Base-by-base conservation (phyloP, 768 basidiomycete genomes). In the Pisolithus albus region DNA sequence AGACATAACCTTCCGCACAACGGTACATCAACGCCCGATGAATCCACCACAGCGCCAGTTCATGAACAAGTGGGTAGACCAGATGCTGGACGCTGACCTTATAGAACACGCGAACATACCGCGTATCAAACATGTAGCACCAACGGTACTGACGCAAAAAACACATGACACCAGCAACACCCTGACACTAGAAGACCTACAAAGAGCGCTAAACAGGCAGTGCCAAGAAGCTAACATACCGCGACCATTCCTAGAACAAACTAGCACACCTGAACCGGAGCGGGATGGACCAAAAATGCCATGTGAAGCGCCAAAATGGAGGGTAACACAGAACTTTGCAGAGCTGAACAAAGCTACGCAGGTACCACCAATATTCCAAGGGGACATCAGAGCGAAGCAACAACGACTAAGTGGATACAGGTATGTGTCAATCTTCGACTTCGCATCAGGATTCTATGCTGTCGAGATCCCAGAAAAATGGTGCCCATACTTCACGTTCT, bases 121-220 rank as follows among this genome's bases (percentile, higher is more conserved):
- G 13, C 16, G 18, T 13, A 38, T 40, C 23, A 40, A 16, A 13
- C 38, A 42, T 30, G 38, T 40, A 13, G 16, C 23, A 42, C 62
- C 61, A 0, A 73, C 65, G 0, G 71, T 62, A 0, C 56, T 78
- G 0, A 72, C 70, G 0, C 58, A 66, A 49, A 76, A 77, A 47
- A 67, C 56, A 3, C 68, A 71, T 18, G 60, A 68, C 4, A 57
- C 58, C 0, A 42, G 23, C 3, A 59, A 52, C 0, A 69, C 72
- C 0, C 45, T 74, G 0, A 58, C 63, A 0, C 28, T 68, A 0
- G 69, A 71, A 5, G 70, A 75, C 37, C 64, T 76, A 0, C 56
- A 65, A 37, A 61, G 65, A 36, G 13, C 26, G 0, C 58, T 72
- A 3, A 73, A 75, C 50, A 62, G 23, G 9, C n/a, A 42, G 23